Percentiles rank a stretch among this genome's conserved stretches.
Conservation (phyloP, 257 asterid genomes). For the Leptodermis oblonga region DNA sequence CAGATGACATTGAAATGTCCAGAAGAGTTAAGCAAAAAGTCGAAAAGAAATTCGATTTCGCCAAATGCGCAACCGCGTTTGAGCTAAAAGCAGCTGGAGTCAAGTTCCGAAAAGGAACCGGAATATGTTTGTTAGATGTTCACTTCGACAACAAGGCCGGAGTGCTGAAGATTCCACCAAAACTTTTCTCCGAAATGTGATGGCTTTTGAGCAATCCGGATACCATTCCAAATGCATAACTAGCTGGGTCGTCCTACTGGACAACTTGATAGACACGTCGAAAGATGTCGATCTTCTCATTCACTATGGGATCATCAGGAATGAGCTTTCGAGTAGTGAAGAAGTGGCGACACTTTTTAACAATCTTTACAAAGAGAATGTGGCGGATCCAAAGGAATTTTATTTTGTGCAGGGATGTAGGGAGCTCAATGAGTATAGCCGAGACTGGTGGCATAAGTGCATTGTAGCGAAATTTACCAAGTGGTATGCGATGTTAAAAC, state of each 20-base stretch:
- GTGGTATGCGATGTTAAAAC: constrained; percentile 16
- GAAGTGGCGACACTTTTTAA: constrained; percentile 25
- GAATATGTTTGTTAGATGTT: constrained; percentile 17
- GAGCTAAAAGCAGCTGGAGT: constrained; percentile 29
- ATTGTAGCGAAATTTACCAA: constrained; percentile 4
- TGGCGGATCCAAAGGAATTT: constrained; percentile 16
- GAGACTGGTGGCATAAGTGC: constrained; percentile 14
- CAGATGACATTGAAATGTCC: not conserved
- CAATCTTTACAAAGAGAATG: constrained; percentile 26
- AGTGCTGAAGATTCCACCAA: constrained; percentile 22
- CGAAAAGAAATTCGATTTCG: constrained; percentile 10
- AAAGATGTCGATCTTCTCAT: not conserved
- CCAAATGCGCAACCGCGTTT: constrained; percentile 23
- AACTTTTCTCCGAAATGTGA: constrained; percentile 23
- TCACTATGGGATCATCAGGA: constrained; percentile 4
- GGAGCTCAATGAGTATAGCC: constrained; percentile 22
- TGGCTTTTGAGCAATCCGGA: constrained; percentile 28
- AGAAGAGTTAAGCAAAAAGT: not conserved
- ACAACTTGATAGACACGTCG: constrained; percentile 28
- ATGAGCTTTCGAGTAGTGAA: constrained; percentile 14
- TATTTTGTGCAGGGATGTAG: constrained; percentile 18
- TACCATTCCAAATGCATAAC: constrained; percentile 14
- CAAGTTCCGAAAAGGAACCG: constrained; percentile 4
- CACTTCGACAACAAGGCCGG: constrained; percentile 4
- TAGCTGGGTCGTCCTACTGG: constrained; percentile 31